phyloP scores from a whole-genome alignment of 805 yeast genomes.

The Kodamaea sagamina region DNA sequence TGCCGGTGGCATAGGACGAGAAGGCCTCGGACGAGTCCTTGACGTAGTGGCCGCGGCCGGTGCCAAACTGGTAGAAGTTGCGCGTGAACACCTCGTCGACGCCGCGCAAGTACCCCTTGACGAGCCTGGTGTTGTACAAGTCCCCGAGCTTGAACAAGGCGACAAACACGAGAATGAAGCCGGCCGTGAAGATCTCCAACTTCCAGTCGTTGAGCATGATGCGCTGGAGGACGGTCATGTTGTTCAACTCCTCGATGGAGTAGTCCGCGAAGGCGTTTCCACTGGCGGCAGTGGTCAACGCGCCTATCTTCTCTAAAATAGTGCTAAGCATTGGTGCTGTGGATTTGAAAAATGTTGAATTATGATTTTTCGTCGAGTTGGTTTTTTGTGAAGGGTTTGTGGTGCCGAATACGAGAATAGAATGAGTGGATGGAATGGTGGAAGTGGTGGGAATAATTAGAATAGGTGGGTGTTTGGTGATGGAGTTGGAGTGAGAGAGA shows the following conservation, averaged over 20 bases:
- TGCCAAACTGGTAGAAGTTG: slow-evolving; percentile 82
- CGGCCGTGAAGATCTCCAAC: slow-evolving; percentile 62
- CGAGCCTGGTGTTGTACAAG: slow-evolving; percentile 55
- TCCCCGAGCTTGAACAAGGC: slow-evolving; percentile 60
- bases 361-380: slow-evolving; percentile 2
- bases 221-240: slow-evolving; percentile 61
- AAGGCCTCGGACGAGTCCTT: slow-evolving; percentile 65
- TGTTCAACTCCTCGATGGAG: slow-evolving; percentile 55
- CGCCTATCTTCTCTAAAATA: background rate
- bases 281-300: background rate
- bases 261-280: slow-evolving; percentile 22
- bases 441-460: background rate
- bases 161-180: slow-evolving; percentile 51
- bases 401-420: too few species aligned
- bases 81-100: slow-evolving; percentile 54
- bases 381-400: too few species aligned
- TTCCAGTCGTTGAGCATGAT: slow-evolving; percentile 69
- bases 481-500: too few species aligned
- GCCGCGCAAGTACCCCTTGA: slow-evolving; percentile 52
- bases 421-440: background rate
- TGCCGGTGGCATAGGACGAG: slow-evolving; percentile 84
- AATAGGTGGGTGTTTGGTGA: too few species aligned
- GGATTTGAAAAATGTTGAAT: background rate
- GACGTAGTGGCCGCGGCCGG: slow-evolving; percentile 44
- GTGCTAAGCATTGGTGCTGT: background rate